Evolutionary conservation across 345 rosid genomes (phyloP), one percentile per base, ranked within the genome.

Genomic region (Salix viminalis): DNA sequence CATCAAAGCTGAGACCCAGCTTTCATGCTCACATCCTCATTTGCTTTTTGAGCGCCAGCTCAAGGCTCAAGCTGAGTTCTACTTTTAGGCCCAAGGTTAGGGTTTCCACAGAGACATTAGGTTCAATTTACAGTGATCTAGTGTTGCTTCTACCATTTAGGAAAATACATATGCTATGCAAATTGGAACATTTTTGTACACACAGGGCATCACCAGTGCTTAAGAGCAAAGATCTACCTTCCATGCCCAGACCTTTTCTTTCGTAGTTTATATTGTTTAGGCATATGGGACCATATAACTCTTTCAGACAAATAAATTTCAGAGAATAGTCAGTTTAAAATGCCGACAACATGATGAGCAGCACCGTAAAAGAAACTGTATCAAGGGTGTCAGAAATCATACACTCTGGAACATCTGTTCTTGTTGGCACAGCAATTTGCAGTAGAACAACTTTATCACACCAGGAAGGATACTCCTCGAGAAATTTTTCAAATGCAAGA

Each of bases 371-470:
- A 26, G 32, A 10, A 67, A 70, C 30, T 81, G 77, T 52, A 77
- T 36, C 67, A 52, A 41, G 69, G 70, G 81, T 50, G 69, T 46
- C 21, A 69, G 62, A 62, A 81, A 83, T 48, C 90, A 19, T 91
- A 96, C 99, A 96, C 81, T 96, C 99, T 72, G 99, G 97, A 81
- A 96, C 99, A 83, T 96, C 99, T 71, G 99, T 96, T 86, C 99
- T 91, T 81, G 99, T 96, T 52, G 99, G 99, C 84, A 96, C 99
- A 0, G 99, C 99, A 86, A 96, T 96, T 84, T 96, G 99, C 78
- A 96, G 87, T 79, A 96, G 77, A 72, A 96, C 99, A 83, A 96
- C 99, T 88, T 94, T 91, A 48, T 94, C 97, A 73, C 96, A 97
- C 99, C 99, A 96, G 41, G n/a, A 36, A 78, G 89, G 80, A 75